These are phyloP conservation scores for Amanita molliuscula DNA, from an alignment of 768 basidiomycete genomes.

Conservation along the genomic window DNA sequence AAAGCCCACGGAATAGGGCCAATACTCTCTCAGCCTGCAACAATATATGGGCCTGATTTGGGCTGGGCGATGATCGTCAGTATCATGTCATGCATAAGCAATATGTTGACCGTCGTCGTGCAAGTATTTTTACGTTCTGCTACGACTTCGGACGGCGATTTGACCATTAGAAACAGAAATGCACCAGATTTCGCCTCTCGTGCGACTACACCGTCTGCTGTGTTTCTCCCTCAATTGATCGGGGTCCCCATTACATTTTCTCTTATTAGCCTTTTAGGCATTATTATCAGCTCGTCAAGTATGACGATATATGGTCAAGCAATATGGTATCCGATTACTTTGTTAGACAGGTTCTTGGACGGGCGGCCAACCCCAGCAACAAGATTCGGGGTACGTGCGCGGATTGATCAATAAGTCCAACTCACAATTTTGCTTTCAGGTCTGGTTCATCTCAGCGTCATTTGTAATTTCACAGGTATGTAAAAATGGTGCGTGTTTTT, in stretches of 20 bases:
- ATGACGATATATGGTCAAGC: slow-evolving; percentile 66
- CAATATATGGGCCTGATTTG: slow-evolving; percentile 54
- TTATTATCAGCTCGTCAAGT: slow-evolving; percentile 73
- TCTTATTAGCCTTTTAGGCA: slow-evolving; percentile 68
- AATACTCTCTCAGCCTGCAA: slow-evolving; percentile 57
- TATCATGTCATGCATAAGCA: slow-evolving; percentile 72
- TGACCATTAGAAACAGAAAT: slow-evolving; percentile 29
- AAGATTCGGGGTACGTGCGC: slow-evolving; percentile 43
- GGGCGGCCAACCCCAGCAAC: slow-evolving; percentile 50
- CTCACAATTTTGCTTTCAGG: slow-evolving; percentile 19
- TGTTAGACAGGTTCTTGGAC: slow-evolving; percentile 61
- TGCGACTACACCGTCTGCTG: slow-evolving; percentile 43
- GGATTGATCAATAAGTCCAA: neutral
- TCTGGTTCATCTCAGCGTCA: slow-evolving; percentile 70
- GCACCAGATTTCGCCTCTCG: slow-evolving; percentile 68
- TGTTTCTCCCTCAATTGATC: slow-evolving; percentile 55
- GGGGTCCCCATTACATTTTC: slow-evolving; percentile 67
- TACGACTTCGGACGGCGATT: neutral
- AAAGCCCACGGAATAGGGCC: slow-evolving; percentile 73
- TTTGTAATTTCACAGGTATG: slow-evolving; percentile 70
- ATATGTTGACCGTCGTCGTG: slow-evolving; percentile 67
- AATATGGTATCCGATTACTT: slow-evolving; percentile 72
- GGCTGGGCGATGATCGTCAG: slow-evolving; percentile 69
- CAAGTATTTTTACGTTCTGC: slow-evolving; percentile 19
- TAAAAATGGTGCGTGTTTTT: neutral